These are phyloP conservation scores for Amylocarpus encephaloides DNA, from an alignment of 2,329 filamentous ascomycete genomes.

Conservation along the genomic window DNA sequence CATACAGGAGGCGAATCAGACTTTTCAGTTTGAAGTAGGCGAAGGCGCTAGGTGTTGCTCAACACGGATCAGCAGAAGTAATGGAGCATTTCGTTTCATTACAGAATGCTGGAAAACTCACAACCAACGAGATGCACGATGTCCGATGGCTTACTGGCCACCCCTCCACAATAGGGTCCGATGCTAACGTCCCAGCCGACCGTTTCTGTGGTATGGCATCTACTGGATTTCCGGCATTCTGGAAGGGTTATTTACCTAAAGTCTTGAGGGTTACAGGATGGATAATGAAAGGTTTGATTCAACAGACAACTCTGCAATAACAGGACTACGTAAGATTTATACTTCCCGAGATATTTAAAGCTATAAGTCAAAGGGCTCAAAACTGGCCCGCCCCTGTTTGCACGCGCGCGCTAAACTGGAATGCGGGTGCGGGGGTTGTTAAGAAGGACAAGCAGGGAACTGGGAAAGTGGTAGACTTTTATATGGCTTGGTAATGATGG, in stretches of 20 bases:
- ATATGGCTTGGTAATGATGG: no score
- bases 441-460: no score
- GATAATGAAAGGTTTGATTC: neutral
- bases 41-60: conserved; percentile 1
- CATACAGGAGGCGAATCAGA: neutral
- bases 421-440: neutral
- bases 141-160: neutral
- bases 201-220: conserved; percentile 2
- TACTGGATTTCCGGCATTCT: neutral
- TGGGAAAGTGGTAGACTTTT: no score
- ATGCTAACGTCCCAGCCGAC: neutral
- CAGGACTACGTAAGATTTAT: neutral
- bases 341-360: neutral
- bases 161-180: neutral
- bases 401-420: neutral
- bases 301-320: neutral
- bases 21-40: conserved; percentile 2
- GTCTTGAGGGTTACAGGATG: neutral
- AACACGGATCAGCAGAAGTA: neutral
- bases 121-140: neutral
- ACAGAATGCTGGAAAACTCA: conserved; percentile 1
- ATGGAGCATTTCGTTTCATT: neutral
- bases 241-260: neutral
- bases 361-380: neutral
- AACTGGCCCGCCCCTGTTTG: neutral